Evolutionary conservation across 2,329 filamentous ascomycete species (phyloP), one percentile per base, ranked within the genome.

Genomic region (Boeremia exigua): DNA sequence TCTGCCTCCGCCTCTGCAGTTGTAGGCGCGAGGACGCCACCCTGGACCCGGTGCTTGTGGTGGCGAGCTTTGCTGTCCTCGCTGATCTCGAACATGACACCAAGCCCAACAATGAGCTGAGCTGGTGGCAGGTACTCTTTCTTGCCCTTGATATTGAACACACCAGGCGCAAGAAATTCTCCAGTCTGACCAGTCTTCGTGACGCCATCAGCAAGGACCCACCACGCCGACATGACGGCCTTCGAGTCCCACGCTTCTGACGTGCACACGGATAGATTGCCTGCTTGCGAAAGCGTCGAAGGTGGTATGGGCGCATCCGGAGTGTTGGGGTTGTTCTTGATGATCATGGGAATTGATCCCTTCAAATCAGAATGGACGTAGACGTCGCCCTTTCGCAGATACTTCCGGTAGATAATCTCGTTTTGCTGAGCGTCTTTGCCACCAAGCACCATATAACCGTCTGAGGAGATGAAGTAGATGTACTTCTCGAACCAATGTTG

Each of bases 401-500:
- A 88, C 23, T 86, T 86, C 59, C 88, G 87, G 78, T 98, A 99
- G n/a, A 99, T 80, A 36, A 93, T 88, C 73, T 99, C 95, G 67
- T 90, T 92, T 72, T 99, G 95, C 66, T 91, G 89, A 1, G 88
- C 84, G 78, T 99, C 95, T 59, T 91, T 92, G 14, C 92, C 94
- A 39, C 88, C 94, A 14, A 99, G 83, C 0, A 98, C 90, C 6
- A 99, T 83, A 72, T 98, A 97, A 4, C 94, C 93, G 70, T 99
- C 95, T 0, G 92, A 96, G 0, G 93, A 97, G 65, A 98, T 85
- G 77, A 99, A 99, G 84, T 92, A 98, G 27, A 88, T 81, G 68
- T 96, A 99, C 76, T 99, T 99, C 70, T 99, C 95, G 65, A 97
- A 99, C 95, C 95, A 99, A 67, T 93, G 85, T 62, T 88, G 89